phyloP scores from a whole-genome alignment of 345 rosid species.

The Nasturtium officinale region DNA sequence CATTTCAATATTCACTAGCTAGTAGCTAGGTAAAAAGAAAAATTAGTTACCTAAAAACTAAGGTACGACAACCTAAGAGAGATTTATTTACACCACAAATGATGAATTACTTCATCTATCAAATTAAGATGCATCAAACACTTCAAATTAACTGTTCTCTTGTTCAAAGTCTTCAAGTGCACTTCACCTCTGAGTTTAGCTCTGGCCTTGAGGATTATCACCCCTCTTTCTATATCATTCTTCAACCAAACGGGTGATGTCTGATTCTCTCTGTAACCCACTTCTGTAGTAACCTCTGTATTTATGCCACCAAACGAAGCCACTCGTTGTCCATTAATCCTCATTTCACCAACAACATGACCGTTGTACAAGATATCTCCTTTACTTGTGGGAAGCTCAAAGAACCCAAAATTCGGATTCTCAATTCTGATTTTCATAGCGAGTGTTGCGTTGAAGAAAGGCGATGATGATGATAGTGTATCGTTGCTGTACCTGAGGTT shows the following conservation, averaged over 20 bases:
- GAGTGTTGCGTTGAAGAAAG: conserved; percentile 40
- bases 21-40: background rate
- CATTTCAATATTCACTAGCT: background rate
- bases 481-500: conserved; percentile 36
- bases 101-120: conserved; percentile 15
- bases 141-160: conserved; percentile 29
- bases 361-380: conserved; percentile 38
- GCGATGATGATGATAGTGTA: conserved; percentile 30
- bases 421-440: conserved; percentile 28
- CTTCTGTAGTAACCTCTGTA: conserved; percentile 23
- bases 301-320: conserved; percentile 19
- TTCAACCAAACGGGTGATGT: conserved; percentile 31
- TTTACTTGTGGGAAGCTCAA: conserved; percentile 33
- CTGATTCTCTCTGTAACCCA: conserved; percentile 30
- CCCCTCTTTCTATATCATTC: conserved; percentile 38
- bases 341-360: conserved; percentile 36
- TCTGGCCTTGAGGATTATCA: conserved; percentile 23
- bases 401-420: conserved; percentile 35
- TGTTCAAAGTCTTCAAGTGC: conserved; percentile 32
- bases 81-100: conserved; percentile 34
- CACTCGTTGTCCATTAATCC: conserved; percentile 36
- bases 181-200: conserved; percentile 41
- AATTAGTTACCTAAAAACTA: background rate
- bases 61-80: background rate
- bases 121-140: conserved; percentile 40